These are phyloP conservation scores for Aspergillus sp. DNA, from an alignment of 2,329 filamentous ascomycete species.

Conservation along the genomic window DNA sequence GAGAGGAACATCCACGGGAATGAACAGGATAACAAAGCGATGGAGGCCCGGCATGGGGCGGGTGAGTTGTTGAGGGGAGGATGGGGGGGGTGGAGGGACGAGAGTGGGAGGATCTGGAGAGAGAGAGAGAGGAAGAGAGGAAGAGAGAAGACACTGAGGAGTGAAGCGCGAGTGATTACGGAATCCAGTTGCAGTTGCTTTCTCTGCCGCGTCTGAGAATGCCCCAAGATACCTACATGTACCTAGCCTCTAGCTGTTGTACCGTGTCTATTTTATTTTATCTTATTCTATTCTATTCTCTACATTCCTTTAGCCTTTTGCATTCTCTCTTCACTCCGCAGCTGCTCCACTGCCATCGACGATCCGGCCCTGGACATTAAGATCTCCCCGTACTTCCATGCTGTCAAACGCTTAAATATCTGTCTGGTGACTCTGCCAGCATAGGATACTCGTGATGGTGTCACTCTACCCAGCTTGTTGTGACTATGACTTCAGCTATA, in stretches of 20 bases:
- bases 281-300: not conserved
- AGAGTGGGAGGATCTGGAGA: conserved; percentile 1
- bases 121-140: conserved; percentile 3
- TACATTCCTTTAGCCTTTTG: not conserved
- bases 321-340: not conserved
- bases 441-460: too few species aligned
- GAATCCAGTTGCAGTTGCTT: too few species aligned
- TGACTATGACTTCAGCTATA: too few species aligned
- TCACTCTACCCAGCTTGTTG: too few species aligned
- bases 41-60: conserved; percentile 12
- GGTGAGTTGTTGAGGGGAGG: conserved; percentile 1
- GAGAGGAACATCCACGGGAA: conserved; percentile 14
- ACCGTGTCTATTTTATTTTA: too few species aligned
- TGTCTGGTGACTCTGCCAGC: too few species aligned
- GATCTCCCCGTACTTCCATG: not conserved
- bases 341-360: not conserved
- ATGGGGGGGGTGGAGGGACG: conserved; percentile 2
- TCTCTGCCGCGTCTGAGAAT: too few species aligned
- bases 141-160: conserved; percentile 3
- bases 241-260: too few species aligned
- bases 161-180: too few species aligned
- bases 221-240: too few species aligned
- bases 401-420: too few species aligned
- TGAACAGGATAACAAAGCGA: conserved; percentile 8
- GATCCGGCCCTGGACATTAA: not conserved